Evolutionary conservation across 257 asterid species (phyloP), one percentile per base, ranked within the genome.

Genomic region (Scutellaria minor): DNA sequence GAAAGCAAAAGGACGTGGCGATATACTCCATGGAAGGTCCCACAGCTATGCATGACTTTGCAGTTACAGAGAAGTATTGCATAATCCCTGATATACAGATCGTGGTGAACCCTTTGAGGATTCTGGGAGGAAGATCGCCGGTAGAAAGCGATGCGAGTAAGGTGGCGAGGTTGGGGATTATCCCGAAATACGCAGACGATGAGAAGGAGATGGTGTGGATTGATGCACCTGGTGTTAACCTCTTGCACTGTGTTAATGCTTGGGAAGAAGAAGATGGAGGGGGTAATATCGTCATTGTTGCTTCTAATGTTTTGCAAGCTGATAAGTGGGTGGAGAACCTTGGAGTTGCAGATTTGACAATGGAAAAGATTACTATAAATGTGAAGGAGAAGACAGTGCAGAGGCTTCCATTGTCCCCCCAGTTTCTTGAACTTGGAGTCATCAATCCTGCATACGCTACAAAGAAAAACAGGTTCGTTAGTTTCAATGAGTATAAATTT

Each of bases 211-310:
- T 71, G 75, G 22, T 46, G 60, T 71, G 75, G 75, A 6, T 57
- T 2, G 75, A 70, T 6, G 67, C 67, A 20, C 48, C 75, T 48
- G 75, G 59, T 18, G 14, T 70, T 6, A 70, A 70, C 75, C 58
- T 47, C 1, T 22, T 70, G 45, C 75, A 70, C 13, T 15, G 64
- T 1, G 64, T 57, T 22, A 70, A 70, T 35, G 74, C 74, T 0
- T 68, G 74, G 74, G 74, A 68, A 0, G 74, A 68, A 0, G 74
- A 68, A 13, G 74, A 68, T 6, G 64, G 42, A 6, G 74, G 65
- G 44, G 74, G 9, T 57, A 57, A 69, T 12, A 69, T 50, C 35
- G 74, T 55, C 18, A 18, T 69, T 61, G 45, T 57, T 9, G 75
- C 57, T 22, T 7, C 75, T 9, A 70, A 70, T 57, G 46, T 66